Evolutionary conservation across 176 grass and related monocot genomes (phyloP).

Genomic region (Cymbopogon citratus): DNA sequence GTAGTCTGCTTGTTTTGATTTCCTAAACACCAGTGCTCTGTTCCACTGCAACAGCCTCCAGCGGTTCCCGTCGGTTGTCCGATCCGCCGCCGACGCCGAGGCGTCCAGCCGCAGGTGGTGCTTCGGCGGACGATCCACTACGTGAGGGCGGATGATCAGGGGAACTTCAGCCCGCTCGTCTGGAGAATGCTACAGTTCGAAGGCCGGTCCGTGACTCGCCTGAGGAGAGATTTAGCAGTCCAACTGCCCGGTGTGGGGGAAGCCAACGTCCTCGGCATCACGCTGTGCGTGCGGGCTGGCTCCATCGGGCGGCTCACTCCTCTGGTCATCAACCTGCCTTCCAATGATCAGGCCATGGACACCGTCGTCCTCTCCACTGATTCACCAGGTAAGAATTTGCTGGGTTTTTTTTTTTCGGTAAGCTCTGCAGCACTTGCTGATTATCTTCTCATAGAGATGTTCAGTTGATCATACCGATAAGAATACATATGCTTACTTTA

Average conservation of each 20-base stretch:
- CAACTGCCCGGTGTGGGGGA: slow-evolving; percentile 1
- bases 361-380: not conserved
- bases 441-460: not conserved
- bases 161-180: not conserved
- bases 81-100: not conserved
- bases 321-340: not conserved
- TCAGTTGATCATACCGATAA: not conserved
- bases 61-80: not conserved
- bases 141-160: not conserved
- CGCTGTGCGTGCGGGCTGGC: not conserved
- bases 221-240: not conserved
- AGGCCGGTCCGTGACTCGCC: not conserved
- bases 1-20: not conserved
- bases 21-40: not conserved
- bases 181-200: not conserved
- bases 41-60: not conserved
- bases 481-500: not conserved
- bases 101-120: not conserved
- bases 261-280: not conserved
- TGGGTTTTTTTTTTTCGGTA: accelerated
- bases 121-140: not conserved
- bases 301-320: not conserved
- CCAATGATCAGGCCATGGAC: not conserved
- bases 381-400: slow-evolving; percentile 3
- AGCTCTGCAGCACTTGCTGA: not conserved